Evolutionary conservation across 83 land plant species (phyloP), one percentile per base, ranked within the genome.

Genomic region (Picea abies): DNA sequence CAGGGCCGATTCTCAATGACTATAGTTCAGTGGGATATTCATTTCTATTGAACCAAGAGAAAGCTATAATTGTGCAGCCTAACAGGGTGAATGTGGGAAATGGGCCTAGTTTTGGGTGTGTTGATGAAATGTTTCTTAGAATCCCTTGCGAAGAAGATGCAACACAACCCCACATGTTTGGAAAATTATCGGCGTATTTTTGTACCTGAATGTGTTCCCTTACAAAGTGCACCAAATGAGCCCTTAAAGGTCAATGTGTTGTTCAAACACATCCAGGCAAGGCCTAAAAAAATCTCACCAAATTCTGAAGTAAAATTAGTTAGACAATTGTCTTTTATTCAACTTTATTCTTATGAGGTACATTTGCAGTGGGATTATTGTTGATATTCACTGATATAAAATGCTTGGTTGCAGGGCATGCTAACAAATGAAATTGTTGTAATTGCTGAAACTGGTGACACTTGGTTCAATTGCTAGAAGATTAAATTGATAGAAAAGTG

Each of bases 1-100:
- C 83, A 5, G 95, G 94, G 7, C 94, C 93, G 0, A 84, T 91
- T 25, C 93, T 94, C 82, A 93, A 91, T 76, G 95, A 94, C 84
- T 90, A 89, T 84, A 91, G 91, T 87, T 91, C 93, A 20, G 94
- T 94, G 20, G 95, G 95, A 10, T 94, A 94, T 84, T 94, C 97
- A 20, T 84, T 93, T 35, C 87, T 93, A 61, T 77, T 89, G 63
- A 91, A 89, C 70, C 91, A 86, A 83, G 95, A 94, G 72, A 94
- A 91, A 83, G 90, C 88, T 29, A 85, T 93, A 63, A 78, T 91
- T 10, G 92, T 94, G 25, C 88, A 93, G 79, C 95, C 93, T 16
- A 91, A 91, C 25, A 72, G 95, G 15, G 92, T 94, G 4, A 83
- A 85, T 0, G 73, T 94, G n/a, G 87, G 83, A 35, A 91, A 88